Evolutionary conservation across 1,284 basidiomycete species (phyloP), one percentile per base, ranked within the genome.

Genomic region (Hymenochaete sp.): DNA sequence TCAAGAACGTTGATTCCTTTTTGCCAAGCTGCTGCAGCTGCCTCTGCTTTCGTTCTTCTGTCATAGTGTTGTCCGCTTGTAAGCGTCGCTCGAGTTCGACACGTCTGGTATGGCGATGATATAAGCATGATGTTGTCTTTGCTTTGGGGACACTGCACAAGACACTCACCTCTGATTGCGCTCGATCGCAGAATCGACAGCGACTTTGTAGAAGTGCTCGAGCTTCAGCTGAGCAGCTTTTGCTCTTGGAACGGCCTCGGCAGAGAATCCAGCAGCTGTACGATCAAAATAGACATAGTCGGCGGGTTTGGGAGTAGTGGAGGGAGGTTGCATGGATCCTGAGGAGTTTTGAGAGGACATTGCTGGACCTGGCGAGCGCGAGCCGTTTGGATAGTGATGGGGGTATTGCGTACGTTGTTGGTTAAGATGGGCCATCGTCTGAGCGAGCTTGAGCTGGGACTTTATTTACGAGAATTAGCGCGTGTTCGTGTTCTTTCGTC

Each of bases 241-340:
- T 3, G 93, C 87, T 50, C 92, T 89, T 48, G 93, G 91, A 45
- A 93, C 74, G 29, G 91, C 89, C 58, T 88, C 82, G 54, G 93
- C 82, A 25, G 83, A 85, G 68, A 97, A 95, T 51, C 79, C 79
- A 38, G 73, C 67, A 1, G 88, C 87, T 44, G 82, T 83, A 44
- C 95, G 75, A 63, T 96, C 88, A 67, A 98, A 98, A 71, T 95
- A 97, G 57, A 98, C 93, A 67, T 98, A 90, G 67, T 88, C 81
- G n/a, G 65, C 63, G n/a, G 65, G 63, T 52, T 67, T 68, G 26
- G 48, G 36, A 9, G 55, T 50, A 40, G 38, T 53, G n/a, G 58
- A 47, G 16, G 56, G 18, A 10, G 52, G 27, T 19, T 38, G 50
- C 22, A 35, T 32, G 11, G 46, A 55, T 22, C 11, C 38, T 8